Evolutionary conservation across 495 filamentous ascomycete genomes (phyloP).

Genomic region (Talaromyces wortmannii): DNA sequence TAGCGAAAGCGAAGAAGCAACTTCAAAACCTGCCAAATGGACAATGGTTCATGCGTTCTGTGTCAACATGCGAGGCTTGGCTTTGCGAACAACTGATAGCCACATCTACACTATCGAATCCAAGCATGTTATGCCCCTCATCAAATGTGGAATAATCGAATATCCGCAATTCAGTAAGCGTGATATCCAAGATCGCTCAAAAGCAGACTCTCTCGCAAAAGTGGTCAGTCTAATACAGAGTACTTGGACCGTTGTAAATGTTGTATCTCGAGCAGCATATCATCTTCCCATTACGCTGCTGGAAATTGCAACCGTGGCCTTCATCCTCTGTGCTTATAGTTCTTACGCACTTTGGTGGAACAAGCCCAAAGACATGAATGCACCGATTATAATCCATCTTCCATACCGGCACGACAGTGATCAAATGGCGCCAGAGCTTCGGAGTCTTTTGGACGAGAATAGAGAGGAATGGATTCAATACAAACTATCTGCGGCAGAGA

Average conservation of each 20-base stretch:
- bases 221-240: constrained; percentile 8
- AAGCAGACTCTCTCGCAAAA: constrained; percentile 10
- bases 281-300: constrained; percentile 1
- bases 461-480: background rate
- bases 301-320: background rate
- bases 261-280: constrained; percentile 7
- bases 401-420: constrained; percentile 1
- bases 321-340: background rate
- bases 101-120: constrained; percentile 6
- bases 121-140: constrained; percentile 1
- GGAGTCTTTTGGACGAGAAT: background rate
- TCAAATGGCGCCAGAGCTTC: background rate
- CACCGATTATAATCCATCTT: constrained; percentile 4
- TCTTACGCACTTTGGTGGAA: constrained; percentile 7
- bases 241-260: constrained; percentile 3
- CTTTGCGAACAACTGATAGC: constrained; percentile 5
- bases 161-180: background rate
- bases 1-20: too few species aligned
- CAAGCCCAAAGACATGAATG: constrained; percentile 8
- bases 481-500: background rate
- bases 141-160: constrained; percentile 5
- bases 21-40: background rate
- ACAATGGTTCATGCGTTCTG: constrained; percentile 3
- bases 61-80: constrained; percentile 4
- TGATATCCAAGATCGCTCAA: constrained; percentile 10